Evolutionary conservation across 2,329 filamentous ascomycete species (phyloP), one percentile per base, ranked within the genome.

Genomic region (Hypoxylon sp.): DNA sequence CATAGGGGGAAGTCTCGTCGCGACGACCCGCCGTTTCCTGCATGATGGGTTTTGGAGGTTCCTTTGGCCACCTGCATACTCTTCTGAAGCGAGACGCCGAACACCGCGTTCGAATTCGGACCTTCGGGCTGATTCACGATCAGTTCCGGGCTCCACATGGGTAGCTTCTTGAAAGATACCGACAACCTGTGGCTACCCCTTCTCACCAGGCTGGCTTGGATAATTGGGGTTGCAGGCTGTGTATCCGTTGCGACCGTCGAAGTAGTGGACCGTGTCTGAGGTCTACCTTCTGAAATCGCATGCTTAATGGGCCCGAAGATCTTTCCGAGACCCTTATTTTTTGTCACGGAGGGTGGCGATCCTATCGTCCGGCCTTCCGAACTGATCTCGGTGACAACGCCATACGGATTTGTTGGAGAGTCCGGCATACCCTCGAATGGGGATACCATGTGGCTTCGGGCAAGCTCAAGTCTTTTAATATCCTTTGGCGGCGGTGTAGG

Each of bases 1-100:
- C 80, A 82, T 14, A 83, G 73, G 4, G 82, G 82, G 64, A 83
- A 84, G 8, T 81, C 80, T 27, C 80, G 78, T 33, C 78, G 76
- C 14, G 80, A 79, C 3, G 78, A 78, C 1, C 74, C 76, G 22
- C 77, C 76, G 50, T 76, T 77, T 17, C 77, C 76, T 48, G 75
- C 75, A 72, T 84, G 82, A 59, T 80, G 79, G 0, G 81, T 81
- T 64, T 79, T 78, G 6, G 81, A 81, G 1, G 78, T 73, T 3
- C 81, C 79, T 46, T 79, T 78, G 25, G 82, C 81, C 7, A 82
- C 72, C 35, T 77, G 73, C 74, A 84, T 82, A 69, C 79, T 81
- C 71, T 79, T 80, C 62, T 77, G 74, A 5, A 84, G 74, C 0
- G 81, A 76, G 3, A 82, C 81, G 31, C 82, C 81, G 64, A 83